Conservation (phyloP, 495 filamentous ascomycete species). For the Penicillium pulvis region DNA sequence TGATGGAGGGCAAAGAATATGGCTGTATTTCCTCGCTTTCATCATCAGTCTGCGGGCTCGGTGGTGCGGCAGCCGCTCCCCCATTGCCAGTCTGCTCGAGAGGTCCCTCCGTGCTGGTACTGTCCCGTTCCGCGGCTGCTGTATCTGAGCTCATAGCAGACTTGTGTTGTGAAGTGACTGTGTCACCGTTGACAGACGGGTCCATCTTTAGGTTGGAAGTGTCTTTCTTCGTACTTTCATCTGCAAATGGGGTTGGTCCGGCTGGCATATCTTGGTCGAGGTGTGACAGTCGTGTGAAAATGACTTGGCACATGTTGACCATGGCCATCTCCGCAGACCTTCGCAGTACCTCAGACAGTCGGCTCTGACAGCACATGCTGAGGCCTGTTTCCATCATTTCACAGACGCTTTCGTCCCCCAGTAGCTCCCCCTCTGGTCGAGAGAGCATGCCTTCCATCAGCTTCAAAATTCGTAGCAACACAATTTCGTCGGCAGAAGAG, state of each 20-base stretch:
- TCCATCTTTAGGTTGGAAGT: constrained; percentile 75
- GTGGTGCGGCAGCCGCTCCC: constrained; percentile 49
- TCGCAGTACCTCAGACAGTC: constrained; percentile 87
- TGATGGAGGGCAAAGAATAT: constrained; percentile 90
- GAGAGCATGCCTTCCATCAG: constrained; percentile 98
- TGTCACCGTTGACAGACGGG: constrained; percentile 76
- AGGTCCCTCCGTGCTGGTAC: constrained; percentile 36
- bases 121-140: constrained; percentile 35
- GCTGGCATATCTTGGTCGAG: constrained; percentile 71
- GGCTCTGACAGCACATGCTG: constrained; percentile 94
- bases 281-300: constrained; percentile 88
- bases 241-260: constrained; percentile 58
- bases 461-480: constrained; percentile 88
- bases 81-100: constrained; percentile 42
- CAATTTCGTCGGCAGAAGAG: constrained; percentile 91
- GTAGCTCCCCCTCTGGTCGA: constrained; percentile 84
- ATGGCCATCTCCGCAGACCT: constrained; percentile 94
- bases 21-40: constrained; percentile 70
- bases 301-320: constrained; percentile 98
- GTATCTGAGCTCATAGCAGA: constrained; percentile 50
- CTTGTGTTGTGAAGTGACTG: constrained; percentile 49
- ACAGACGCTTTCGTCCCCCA: constrained; percentile 96
- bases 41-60: constrained; percentile 37
- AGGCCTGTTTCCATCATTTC: constrained; percentile 99
- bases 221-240: constrained; percentile 55